Evolutionary conservation across 1,139 yeast genomes (phyloP), one percentile per base, ranked within the genome.

Genomic region (Candida pseudoviswanathii): DNA sequence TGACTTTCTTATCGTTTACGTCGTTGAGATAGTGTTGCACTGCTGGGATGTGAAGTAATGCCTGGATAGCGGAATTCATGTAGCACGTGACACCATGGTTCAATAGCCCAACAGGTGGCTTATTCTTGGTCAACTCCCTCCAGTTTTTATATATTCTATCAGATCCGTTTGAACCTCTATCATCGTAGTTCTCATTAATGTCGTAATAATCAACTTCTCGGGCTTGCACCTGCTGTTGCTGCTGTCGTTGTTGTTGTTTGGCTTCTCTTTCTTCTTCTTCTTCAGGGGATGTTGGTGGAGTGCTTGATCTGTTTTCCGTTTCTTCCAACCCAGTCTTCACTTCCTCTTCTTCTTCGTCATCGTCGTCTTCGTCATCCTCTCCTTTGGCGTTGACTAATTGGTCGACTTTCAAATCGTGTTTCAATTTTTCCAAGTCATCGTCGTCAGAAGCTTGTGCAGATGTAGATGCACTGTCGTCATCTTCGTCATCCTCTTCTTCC

Each of bases 61-160:
- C 84, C 69, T 94, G 99, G 41, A 94, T 85, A 2, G 97, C 98
- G 2, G 97, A 86, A 66, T 94, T 94, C 83, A 94, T 91, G 67
- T 92, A 94, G 65, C 99, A 94, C 3, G 98, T 94, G 41, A 94
- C 98, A 29, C 98, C 98, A 56, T 87, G 92, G 65, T 94, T 94
- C 50, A 89, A 68, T 48, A 94, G 74, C 0, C 99, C 99, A 26
- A 85, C 74, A 1, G 97, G 96, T 49, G 66, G 67, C 31, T 62
- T 60, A 6, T 32, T 31, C 6, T 58, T 59, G 43, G 70, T 60
- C 38, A 55, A 68, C 63, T 54, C 73, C 50, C 83, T 75, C 89
- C 94, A 86, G 55, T 80, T 82, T 62, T 86, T 86, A 50, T 71
- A 64, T 31, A 82, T 84, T 54, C 83, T 75, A 5, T 59, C 70